Evolutionary conservation across 768 basidiomycete genomes (phyloP).

Genomic region (Trametes coccinea): DNA sequence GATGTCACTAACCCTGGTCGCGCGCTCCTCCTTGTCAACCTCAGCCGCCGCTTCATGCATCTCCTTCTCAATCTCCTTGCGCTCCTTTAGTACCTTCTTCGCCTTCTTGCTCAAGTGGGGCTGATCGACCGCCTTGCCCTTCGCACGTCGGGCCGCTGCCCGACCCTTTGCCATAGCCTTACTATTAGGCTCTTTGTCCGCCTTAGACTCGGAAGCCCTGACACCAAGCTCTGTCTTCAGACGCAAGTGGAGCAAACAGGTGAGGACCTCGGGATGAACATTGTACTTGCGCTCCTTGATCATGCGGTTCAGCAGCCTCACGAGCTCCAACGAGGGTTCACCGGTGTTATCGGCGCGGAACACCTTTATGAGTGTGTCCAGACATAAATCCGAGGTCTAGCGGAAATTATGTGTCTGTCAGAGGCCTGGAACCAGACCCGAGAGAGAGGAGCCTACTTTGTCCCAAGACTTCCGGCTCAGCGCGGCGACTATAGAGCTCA

Average conservation of each 20-base stretch:
- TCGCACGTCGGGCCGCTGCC: conserved; percentile 45
- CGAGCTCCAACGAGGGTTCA: conserved; percentile 78
- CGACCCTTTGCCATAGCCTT: conserved; percentile 47
- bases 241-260: conserved; percentile 81
- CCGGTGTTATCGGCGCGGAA: conserved; percentile 85
- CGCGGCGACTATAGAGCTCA: conserved; percentile 80
- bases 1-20: conserved; percentile 61
- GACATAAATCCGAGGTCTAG: conserved; percentile 84
- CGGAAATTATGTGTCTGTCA: conserved; percentile 16
- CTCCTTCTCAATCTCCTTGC: conserved; percentile 87
- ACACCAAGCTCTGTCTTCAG: conserved; percentile 84
- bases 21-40: conserved; percentile 89
- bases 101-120: conserved; percentile 92
- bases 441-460: conserved; percentile 51
- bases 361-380: conserved; percentile 76
- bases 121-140: conserved; percentile 59
- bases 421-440: conserved; percentile 10
- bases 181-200: conserved; percentile 49
- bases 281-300: conserved; percentile 91
- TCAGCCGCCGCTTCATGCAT: conserved; percentile 93
- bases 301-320: conserved; percentile 92
- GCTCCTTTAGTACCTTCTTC: conserved; percentile 82
- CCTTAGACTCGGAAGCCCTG: conserved; percentile 70
- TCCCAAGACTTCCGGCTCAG: conserved; percentile 90
- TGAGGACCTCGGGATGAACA: conserved; percentile 86